Conservation (phyloP, 2,329 filamentous ascomycete genomes). For the Penicillium janthinellum region DNA sequence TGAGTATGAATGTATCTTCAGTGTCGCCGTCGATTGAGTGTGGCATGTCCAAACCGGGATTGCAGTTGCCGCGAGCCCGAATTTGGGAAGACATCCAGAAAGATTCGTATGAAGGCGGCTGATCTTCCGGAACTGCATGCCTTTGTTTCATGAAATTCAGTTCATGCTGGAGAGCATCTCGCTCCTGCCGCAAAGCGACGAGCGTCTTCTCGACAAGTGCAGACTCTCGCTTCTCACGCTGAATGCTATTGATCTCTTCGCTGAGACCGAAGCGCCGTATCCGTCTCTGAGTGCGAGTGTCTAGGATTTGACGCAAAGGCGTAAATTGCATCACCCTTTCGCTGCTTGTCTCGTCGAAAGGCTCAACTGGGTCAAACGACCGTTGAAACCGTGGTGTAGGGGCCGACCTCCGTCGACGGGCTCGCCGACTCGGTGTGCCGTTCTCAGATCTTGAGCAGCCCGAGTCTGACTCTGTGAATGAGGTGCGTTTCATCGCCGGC, state of each 20-base stretch:
- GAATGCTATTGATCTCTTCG: constrained; percentile 49
- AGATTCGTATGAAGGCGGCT: constrained; percentile 17
- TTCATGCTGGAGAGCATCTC: constrained; percentile 33
- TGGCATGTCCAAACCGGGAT: constrained; percentile 3
- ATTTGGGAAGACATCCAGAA: constrained; percentile 21
- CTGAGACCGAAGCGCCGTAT: constrained; percentile 50
- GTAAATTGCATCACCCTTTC: constrained; percentile 47
- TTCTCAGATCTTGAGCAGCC: constrained; percentile 24
- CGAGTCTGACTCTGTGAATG: constrained; percentile 33
- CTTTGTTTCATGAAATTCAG: constrained; percentile 25
- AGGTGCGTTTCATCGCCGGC: constrained; percentile 45
- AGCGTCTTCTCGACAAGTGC: constrained; percentile 30
- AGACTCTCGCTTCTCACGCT: constrained; percentile 42
- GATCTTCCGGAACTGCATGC: constrained; percentile 6
- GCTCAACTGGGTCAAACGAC: constrained; percentile 25
- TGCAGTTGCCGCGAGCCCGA: constrained; percentile 19
- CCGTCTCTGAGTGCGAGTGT: constrained; percentile 45
- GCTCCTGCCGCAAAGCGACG: constrained; percentile 29
- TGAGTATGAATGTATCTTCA: constrained; percentile 32
- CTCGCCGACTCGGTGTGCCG: constrained; percentile 31
- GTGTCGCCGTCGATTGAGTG: constrained; percentile 10
- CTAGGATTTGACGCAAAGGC: constrained; percentile 47
- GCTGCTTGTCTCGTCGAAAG: constrained; percentile 20
- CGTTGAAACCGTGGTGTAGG: constrained; percentile 30
- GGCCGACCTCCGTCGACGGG: constrained; percentile 37